These are phyloP conservation scores for Hypoxylon lienhwacheense DNA, from an alignment of 495 filamentous ascomycete species.

Conservation along the genomic window DNA sequence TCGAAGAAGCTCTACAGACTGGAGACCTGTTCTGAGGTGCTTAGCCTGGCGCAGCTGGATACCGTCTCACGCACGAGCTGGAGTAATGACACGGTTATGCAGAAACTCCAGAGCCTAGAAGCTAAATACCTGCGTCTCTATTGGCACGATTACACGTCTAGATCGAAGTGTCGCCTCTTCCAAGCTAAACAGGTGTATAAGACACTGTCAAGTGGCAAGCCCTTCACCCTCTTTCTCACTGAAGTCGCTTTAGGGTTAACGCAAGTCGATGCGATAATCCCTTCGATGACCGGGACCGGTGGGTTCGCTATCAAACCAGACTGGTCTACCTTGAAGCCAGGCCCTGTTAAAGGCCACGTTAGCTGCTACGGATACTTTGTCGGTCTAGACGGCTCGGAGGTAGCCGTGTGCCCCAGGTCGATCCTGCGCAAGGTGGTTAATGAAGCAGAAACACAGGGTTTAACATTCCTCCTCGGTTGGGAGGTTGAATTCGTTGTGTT, in stretches of 20 bases:
- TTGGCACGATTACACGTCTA: constrained; percentile 79
- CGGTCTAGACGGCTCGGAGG: constrained; percentile 48
- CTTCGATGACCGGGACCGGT: constrained; percentile 52
- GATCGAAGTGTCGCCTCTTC: constrained; percentile 67
- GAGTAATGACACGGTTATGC: constrained; percentile 36
- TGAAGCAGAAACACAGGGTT: constrained; percentile 48
- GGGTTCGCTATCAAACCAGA: constrained; percentile 65
- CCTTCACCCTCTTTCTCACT: constrained; percentile 56
- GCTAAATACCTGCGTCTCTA: constrained; percentile 68
- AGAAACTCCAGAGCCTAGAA: constrained; percentile 6
- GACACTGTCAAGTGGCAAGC: constrained; percentile 56
- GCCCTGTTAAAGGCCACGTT: constrained; percentile 56
- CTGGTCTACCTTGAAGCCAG: constrained; percentile 59
- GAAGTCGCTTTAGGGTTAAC: constrained; percentile 59
- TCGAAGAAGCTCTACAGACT: constrained; percentile 68
- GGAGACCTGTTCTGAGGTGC: constrained; percentile 13
- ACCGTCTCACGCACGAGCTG: constrained; percentile 36
- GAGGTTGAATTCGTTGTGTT: constrained; percentile 84
- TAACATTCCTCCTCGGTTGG: constrained; percentile 68
- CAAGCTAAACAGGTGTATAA: constrained; percentile 66
- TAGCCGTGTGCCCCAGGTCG: constrained; percentile 61
- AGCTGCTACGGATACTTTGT: constrained; percentile 64
- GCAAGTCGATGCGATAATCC: constrained; percentile 56
- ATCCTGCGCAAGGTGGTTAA: constrained; percentile 56
- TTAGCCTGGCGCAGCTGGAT: constrained; percentile 4